Evolutionary conservation across 805 yeast genomes (phyloP), one percentile per base, ranked within the genome.

Genomic region (Torulaspora indica): DNA sequence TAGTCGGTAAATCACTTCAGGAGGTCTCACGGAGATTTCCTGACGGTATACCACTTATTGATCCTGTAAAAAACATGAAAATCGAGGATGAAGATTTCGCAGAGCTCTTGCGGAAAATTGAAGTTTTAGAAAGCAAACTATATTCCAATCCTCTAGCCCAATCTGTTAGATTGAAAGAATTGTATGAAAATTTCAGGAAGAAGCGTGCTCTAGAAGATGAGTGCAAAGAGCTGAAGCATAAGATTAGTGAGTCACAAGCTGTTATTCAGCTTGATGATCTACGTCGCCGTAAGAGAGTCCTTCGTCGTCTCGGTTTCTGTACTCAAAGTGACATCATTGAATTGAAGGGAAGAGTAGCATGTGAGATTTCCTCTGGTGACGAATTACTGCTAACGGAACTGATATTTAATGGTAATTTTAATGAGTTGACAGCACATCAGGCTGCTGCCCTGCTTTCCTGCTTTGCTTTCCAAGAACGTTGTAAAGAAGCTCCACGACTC

Each of bases 381-480:
- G 96, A 88, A 66, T 68, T 88, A 43, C 61, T 88, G 49, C 68
- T 93, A 40, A 93, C 99, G 0, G 98, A 93, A 63, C 71, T 93
- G 54, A 85, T 93, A 25, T 93, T 93, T 74, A 90, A 90, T 63
- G 98, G 98, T 77, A 85, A 86, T 18, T 93, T 93, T 71, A 88
- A 82, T 56, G 96, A 88, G 40, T 72, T 93, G 48, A 74, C 81
- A 4, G 82, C 96, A 2, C 95, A 86, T 56, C 96, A 89, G 63
- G 81, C 95, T 65, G 97, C 97, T 9, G 87, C 97, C 0, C 68
- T 93, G 42, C 68, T 93, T 41, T 89, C 96, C 29, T 89, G 97
- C 68, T 93, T 91, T 67, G 97, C 95, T 4, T 93, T 93, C 77
- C 96, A 93, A 65, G 99, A 95, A 63, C 78, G 95, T 59, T 85